Evolutionary conservation across 441 rosid species (phyloP).

Genomic region (Corymbia citriodora): DNA sequence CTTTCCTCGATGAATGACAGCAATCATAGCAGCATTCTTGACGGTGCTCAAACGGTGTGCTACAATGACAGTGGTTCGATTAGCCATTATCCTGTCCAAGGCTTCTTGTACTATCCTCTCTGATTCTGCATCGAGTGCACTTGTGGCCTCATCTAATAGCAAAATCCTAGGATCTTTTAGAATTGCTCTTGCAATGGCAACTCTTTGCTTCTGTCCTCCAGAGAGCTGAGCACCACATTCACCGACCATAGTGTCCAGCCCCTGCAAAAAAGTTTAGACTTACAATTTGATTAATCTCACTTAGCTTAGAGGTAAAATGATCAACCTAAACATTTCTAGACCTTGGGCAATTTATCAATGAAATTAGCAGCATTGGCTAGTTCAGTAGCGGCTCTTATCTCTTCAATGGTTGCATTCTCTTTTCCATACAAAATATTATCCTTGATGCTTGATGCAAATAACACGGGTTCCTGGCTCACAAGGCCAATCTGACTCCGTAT

Average conservation of each 20-base stretch:
- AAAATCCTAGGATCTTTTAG: conserved; percentile 12
- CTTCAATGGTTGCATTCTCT: not conserved
- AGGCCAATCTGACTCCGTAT: conserved; percentile 9
- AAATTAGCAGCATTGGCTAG: conserved; percentile 11
- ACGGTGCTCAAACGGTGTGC: conserved; percentile 14
- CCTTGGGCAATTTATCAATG: conserved; percentile 14
- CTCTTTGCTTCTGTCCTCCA: conserved; percentile 17
- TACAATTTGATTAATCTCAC: not conserved
- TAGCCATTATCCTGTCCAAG: conserved; percentile 10
- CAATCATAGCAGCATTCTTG: not conserved
- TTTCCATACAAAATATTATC: conserved; percentile 12
- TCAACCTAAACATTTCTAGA: not conserved
- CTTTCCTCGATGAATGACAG: conserved; percentile 11
- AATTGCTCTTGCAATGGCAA: conserved; percentile 9
- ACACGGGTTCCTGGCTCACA: conserved; percentile 10
- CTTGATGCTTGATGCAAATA: conserved; percentile 1
- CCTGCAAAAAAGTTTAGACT: not conserved
- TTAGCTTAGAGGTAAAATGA: not conserved
- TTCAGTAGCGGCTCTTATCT: conserved; percentile 8
- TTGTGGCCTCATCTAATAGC: conserved; percentile 11
- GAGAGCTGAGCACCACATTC: conserved; percentile 12
- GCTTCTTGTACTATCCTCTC: conserved; percentile 14
- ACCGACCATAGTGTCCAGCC: conserved; percentile 11
- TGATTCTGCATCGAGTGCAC: conserved; percentile 13
- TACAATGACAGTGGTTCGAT: conserved; percentile 7